Evolutionary conservation across 371 early-diverging fungal species (phyloP).

Genomic region (Mortierella sp.): DNA sequence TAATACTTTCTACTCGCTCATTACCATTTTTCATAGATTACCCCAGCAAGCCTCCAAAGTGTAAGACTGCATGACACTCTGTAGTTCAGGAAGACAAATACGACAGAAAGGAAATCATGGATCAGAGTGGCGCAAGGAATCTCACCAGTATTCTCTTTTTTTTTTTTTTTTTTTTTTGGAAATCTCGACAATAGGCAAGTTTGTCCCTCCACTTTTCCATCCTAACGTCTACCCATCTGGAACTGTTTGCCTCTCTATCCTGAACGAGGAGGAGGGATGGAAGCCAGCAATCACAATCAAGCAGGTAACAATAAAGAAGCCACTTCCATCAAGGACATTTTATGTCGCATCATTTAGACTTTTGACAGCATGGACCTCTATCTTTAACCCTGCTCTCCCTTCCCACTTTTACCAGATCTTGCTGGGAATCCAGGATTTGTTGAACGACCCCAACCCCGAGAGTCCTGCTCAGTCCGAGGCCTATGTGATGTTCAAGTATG

Average conservation of each 20-base stretch:
- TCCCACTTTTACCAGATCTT: conserved; percentile 69
- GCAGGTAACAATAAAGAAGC: conserved; percentile 74
- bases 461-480: conserved; percentile 98
- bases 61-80: conserved; percentile 54
- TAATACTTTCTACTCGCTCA: neutral
- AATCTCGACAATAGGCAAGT: conserved; percentile 69
- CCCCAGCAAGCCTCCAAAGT: conserved; percentile 90
- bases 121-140: neutral
- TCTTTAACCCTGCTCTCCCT: neutral
- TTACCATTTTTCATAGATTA: conserved; percentile 66
- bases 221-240: conserved; percentile 99
- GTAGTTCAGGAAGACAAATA: neutral
- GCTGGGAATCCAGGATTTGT: conserved; percentile 93
- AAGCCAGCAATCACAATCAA: conserved; percentile 98
- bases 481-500: conserved; percentile 86
- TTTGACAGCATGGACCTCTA: neutral
- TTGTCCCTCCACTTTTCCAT: conserved; percentile 95
- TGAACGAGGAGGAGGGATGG: conserved; percentile 98
- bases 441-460: conserved; percentile 96
- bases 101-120: neutral
- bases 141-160: neutral
- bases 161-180: neutral
- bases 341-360: neutral
- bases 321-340: neutral
- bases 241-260: conserved; percentile 98